These are phyloP conservation scores for Paramarasmius palmivorus DNA, from an alignment of 1,284 basidiomycete genomes.

Conservation along the genomic window DNA sequence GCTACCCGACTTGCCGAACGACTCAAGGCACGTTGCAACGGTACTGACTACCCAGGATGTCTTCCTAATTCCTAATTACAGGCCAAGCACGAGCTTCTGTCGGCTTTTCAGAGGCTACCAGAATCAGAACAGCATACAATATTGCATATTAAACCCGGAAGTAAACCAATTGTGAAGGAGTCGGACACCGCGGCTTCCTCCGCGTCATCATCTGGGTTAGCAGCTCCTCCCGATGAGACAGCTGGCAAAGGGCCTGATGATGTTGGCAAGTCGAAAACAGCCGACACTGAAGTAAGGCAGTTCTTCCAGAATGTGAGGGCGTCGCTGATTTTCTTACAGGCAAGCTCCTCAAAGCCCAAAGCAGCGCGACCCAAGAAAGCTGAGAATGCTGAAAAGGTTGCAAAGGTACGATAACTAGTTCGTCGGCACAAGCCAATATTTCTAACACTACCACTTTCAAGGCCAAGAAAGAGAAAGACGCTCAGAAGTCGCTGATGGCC, in stretches of 20 bases:
- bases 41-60: no score
- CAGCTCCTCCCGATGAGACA: no score
- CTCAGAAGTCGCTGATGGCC: conserved; percentile 69
- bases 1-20: conserved; percentile 67
- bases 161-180: conserved; percentile 39
- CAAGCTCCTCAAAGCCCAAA: conserved; percentile 8
- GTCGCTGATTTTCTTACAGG: conserved; percentile 2
- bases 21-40: conserved; percentile 48
- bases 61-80: no score
- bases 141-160: conserved; percentile 50
- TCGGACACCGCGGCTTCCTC: background rate
- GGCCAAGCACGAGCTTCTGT: conserved; percentile 61
- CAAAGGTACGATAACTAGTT: conserved; percentile 48
- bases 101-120: conserved; percentile 54
- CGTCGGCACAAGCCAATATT: background rate
- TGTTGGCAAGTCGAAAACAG: conserved; percentile 27
- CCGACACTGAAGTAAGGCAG: background rate
- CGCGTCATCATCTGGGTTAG: no score
- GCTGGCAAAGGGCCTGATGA: conserved; percentile 7
- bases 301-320: no score
- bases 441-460: conserved; percentile 15
- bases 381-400: conserved; percentile 56
- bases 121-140: conserved; percentile 55
- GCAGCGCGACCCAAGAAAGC: conserved; percentile 48
- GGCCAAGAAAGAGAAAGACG: conserved; percentile 70